phyloP scores from a whole-genome alignment of 352 stramenopile species.

The Pythium coloratum region DNA sequence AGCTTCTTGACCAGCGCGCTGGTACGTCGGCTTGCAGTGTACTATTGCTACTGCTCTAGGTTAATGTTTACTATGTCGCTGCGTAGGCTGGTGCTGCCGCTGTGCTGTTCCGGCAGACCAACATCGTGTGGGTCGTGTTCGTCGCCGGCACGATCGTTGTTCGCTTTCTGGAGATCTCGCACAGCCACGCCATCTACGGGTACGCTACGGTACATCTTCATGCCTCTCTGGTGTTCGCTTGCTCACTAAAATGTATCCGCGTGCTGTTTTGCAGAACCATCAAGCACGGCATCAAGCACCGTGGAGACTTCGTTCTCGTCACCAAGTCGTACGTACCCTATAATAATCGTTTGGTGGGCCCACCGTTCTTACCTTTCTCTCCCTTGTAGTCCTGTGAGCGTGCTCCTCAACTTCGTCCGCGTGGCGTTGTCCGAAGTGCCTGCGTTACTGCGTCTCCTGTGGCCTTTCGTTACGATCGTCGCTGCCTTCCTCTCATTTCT shows the following conservation, averaged over 20 bases:
- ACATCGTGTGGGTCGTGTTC: conserved; percentile 91
- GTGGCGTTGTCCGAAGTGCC: conserved; percentile 52
- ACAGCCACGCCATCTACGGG: conserved; percentile 75
- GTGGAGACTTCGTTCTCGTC: not conserved
- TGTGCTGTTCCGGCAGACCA: conserved; percentile 90
- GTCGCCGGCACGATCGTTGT: conserved; percentile 75
- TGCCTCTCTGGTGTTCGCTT: not conserved
- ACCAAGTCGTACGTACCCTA: not conserved
- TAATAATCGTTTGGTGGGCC: not conserved
- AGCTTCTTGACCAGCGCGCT: conserved; percentile 64
- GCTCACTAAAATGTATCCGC: not conserved
- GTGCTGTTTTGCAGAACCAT: not conserved
- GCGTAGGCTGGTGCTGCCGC: conserved; percentile 63
- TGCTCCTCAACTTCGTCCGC: conserved; percentile 64
- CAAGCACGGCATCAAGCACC: not conserved
- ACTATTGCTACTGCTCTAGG: too few relatives aligned
- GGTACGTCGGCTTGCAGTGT: conserved; percentile 29
- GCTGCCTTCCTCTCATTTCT: conserved; percentile 60
- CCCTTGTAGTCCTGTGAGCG: conserved; percentile 32
- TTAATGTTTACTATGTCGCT: conserved; percentile 10
- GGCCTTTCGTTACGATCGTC: conserved; percentile 69
- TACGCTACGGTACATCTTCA: conserved; percentile 18
- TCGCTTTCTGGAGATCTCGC: conserved; percentile 61
- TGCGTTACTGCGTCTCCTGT: conserved; percentile 57
- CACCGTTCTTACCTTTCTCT: not conserved